phyloP scores from a whole-genome alignment of 2,329 filamentous ascomycete genomes.

The Plenodomus lindquistii region DNA sequence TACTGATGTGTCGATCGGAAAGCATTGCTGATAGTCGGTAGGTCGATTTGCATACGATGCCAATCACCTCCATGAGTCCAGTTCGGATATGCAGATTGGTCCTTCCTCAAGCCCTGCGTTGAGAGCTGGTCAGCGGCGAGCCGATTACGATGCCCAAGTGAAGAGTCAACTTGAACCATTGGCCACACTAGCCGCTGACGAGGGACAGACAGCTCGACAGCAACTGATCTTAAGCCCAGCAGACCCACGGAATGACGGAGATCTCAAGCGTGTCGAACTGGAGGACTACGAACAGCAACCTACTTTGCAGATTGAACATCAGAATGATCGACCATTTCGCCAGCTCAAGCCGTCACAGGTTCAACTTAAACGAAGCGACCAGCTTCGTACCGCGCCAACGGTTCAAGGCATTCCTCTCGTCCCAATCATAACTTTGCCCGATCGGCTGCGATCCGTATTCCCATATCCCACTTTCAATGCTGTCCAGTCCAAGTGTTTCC shows the following conservation, averaged over 20 bases:
- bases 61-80: conserved; percentile 21
- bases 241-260: neutral
- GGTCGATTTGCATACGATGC: conserved; percentile 31
- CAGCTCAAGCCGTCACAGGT: neutral
- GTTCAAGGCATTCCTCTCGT: conserved; percentile 65
- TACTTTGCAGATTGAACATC: neutral
- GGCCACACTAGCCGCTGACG: neutral
- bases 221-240: neutral
- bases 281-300: neutral
- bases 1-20: neutral
- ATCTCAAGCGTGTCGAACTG: neutral
- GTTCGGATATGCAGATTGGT: conserved; percentile 34
- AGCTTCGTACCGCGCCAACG: conserved; percentile 33
- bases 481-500: conserved; percentile 79
- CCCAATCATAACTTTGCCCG: conserved; percentile 64
- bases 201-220: neutral
- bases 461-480: conserved; percentile 78
- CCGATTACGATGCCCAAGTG: conserved; percentile 2
- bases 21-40: conserved; percentile 4
- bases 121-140: conserved; percentile 40
- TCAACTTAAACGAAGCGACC: neutral
- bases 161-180: neutral
- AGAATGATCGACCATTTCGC: neutral
- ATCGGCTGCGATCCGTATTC: conserved; percentile 71
- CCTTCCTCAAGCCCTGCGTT: conserved; percentile 48